A percentile compares a stretch with the other conserved stretches of the same genome.
phyloP scores from a whole-genome alignment of 306 rosid species.

The Cucurbita argyrosperma region DNA sequence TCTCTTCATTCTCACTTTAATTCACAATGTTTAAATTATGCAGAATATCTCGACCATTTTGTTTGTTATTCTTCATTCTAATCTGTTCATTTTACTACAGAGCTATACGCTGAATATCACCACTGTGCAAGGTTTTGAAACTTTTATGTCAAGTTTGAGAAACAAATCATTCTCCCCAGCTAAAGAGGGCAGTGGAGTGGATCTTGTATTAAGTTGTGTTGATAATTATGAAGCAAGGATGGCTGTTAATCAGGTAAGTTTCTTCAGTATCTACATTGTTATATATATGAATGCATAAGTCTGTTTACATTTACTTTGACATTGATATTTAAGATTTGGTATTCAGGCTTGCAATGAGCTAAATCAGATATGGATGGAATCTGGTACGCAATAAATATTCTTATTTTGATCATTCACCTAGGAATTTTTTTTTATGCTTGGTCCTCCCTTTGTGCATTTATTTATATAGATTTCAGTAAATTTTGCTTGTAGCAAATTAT shows the following conservation, averaged over 20 bases:
- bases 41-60: not conserved
- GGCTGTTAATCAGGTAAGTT: conserved; percentile 91
- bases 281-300: not conserved
- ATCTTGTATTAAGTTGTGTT: conserved; percentile 90
- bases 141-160: conserved; percentile 60
- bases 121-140: conserved; percentile 82
- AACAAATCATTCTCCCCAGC: conserved; percentile 53
- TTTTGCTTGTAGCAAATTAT: not conserved
- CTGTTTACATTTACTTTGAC: not conserved
- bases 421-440: not conserved
- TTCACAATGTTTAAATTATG: not conserved
- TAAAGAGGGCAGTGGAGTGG: conserved; percentile 76
- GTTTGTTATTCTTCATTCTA: conserved; percentile 8
- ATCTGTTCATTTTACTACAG: conserved; percentile 29
- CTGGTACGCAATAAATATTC: conserved; percentile 35
- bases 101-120: conserved; percentile 90
- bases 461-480: not conserved
- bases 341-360: conserved; percentile 90
- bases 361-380: conserved; percentile 95
- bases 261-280: not conserved
- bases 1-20: not conserved
- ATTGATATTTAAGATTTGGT: conserved; percentile 4
- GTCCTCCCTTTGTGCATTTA: not conserved
- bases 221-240: conserved; percentile 99
- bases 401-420: not conserved